Conservation (phyloP, 176 grass and related monocot species). For the Metroxylon sagu region DNA sequence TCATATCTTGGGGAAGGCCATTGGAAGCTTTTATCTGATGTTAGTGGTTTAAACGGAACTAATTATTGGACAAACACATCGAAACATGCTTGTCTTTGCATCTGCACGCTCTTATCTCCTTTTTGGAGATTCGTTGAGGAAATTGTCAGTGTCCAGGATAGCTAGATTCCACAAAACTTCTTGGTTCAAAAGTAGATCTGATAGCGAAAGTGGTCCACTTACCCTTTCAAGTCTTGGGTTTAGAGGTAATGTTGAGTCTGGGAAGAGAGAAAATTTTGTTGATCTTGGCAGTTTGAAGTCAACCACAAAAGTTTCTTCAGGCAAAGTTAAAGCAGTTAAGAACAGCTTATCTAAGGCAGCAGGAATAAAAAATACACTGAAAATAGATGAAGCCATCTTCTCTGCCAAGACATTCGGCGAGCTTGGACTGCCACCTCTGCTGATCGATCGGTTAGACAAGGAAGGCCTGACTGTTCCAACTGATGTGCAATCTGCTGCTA, state of each 20-base stretch:
- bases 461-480: constrained; percentile 63
- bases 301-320: constrained; percentile 25
- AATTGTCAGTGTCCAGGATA: constrained; percentile 22
- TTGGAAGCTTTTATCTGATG: too few species aligned
- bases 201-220: constrained; percentile 20
- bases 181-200: constrained; percentile 15
- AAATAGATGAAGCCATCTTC: constrained; percentile 72
- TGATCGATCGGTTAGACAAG: constrained; percentile 50
- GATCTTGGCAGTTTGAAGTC: constrained; percentile 24
- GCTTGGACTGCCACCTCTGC: constrained; percentile 63
- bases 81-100: constrained; percentile 55
- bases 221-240: constrained; percentile 53
- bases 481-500: constrained; percentile 74
- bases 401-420: constrained; percentile 79
- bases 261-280: constrained; percentile 38
- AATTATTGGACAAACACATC: constrained; percentile 40
- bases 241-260: constrained; percentile 17
- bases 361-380: constrained; percentile 32
- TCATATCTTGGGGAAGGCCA: too few species aligned
- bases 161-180: constrained; percentile 38
- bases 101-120: constrained; percentile 56
- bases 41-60: constrained; percentile 28
- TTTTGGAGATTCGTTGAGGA: constrained; percentile 40
- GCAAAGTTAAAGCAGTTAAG: constrained; percentile 23
- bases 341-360: too few species aligned